Percentiles rank a stretch among this genome's conserved stretches.
phyloP scores from a whole-genome alignment of 1,139 yeast species.

The Yamadazyma atlantica region DNA sequence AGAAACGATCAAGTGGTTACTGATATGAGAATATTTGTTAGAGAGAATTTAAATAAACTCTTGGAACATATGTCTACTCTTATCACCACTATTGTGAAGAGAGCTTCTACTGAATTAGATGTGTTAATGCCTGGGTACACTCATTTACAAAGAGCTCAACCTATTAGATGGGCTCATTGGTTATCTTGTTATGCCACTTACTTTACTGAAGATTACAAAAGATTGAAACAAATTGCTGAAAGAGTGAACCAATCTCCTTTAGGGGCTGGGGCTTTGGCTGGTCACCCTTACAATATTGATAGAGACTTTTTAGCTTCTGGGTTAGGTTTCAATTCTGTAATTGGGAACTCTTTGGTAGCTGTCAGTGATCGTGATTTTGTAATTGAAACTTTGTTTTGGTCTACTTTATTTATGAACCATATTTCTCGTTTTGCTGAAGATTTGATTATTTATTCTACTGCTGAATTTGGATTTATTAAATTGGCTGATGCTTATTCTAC shows the following conservation, averaged over 20 bases:
- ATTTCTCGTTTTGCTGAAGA: constrained; percentile 93
- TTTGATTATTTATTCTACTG: constrained; percentile 91
- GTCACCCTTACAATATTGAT: constrained; percentile 97
- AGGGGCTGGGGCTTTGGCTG: constrained; percentile 98
- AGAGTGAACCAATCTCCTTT: constrained; percentile 89
- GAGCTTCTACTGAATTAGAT: constrained; percentile 86
- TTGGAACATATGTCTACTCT: constrained; percentile 59
- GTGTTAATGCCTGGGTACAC: constrained; percentile 98
- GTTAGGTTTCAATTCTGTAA: constrained; percentile 77
- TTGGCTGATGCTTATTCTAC: constrained; percentile 98
- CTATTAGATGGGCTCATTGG: constrained; percentile 99
- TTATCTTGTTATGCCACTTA: constrained; percentile 91
- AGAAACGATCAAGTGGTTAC: constrained; percentile 99
- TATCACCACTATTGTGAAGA: constrained; percentile 62
- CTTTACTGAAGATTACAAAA: constrained; percentile 83
- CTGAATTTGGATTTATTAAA: constrained; percentile 92
- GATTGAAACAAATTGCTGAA: constrained; percentile 74
- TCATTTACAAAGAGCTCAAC: constrained; percentile 97
- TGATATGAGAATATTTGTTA: constrained; percentile 92
- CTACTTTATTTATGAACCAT: constrained; percentile 93
- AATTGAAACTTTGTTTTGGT: constrained; percentile 96
- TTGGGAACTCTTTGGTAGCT: constrained; percentile 93
- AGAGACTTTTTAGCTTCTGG: constrained; percentile 82
- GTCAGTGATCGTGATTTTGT: constrained; percentile 98
- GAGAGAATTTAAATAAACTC: constrained; percentile 67